A percentile compares a stretch with the other conserved stretches of the same genome.
phyloP scores from a whole-genome alignment of 179 eudicot genomes.

The Beta lomatogona region DNA sequence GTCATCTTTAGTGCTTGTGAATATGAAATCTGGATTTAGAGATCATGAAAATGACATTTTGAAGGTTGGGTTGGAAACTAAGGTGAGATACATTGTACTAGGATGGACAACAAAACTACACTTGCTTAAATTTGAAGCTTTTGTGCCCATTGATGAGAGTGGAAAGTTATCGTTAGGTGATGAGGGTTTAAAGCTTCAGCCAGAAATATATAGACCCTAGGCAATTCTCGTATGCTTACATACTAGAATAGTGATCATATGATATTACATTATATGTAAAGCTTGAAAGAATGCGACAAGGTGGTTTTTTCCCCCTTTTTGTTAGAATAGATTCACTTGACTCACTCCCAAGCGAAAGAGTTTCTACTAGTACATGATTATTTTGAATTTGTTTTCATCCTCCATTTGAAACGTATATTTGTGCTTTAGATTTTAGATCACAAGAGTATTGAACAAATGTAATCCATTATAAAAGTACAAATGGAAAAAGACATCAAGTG shows the following conservation, averaged over 20 bases:
- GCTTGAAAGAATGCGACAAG: not conserved
- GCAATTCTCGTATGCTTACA: too few species aligned
- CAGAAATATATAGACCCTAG: constrained; percentile 5
- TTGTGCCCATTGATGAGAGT: constrained; percentile 5
- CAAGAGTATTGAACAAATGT: not conserved
- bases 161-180: constrained; percentile 3
- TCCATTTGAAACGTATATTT: not conserved
- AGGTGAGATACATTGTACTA: constrained; percentile 25
- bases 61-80: constrained; percentile 25
- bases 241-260: too few species aligned
- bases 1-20: constrained; percentile 18
- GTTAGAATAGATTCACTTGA: not conserved
- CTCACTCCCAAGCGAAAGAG: not conserved
- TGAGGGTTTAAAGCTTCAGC: constrained; percentile 19
- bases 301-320: not conserved
- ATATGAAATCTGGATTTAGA: not conserved
- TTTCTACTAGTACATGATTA: not conserved
- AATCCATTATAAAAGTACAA: not conserved
- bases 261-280: too few species aligned
- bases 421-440: not conserved
- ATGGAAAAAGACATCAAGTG: too few species aligned
- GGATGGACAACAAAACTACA: constrained; percentile 23
- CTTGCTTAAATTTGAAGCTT: constrained; percentile 26
- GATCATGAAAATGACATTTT: not conserved
- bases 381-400: not conserved